A percentile compares a stretch with the other conserved stretches of the same genome.
Evolutionary conservation across 140 eudicot species (phyloP).

Genomic region (Erigeron philadelphicus): DNA sequence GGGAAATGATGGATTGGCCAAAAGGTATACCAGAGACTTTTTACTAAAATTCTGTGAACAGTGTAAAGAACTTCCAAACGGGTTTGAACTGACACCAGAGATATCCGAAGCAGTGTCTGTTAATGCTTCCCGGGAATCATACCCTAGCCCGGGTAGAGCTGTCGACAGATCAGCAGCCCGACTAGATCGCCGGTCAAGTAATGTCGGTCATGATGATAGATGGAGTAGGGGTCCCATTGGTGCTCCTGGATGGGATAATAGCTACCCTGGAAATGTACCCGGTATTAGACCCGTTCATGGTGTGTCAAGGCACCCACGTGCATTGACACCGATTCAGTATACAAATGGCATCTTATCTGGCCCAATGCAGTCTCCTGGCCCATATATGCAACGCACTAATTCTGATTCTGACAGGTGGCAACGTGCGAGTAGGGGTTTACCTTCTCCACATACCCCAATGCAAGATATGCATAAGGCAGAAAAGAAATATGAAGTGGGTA

Average conservation of each 20-base stretch:
- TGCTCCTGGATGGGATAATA: conserved; percentile 42
- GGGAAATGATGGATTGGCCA: conserved; percentile 42
- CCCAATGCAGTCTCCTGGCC: conserved; percentile 60
- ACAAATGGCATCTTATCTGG: conserved; percentile 55
- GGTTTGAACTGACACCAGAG: conserved; percentile 47
- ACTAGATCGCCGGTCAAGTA: conserved; percentile 56
- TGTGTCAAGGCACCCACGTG: conserved; percentile 45
- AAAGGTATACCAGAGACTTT: conserved; percentile 86
- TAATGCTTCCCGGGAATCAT: conserved; percentile 40
- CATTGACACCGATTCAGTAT: conserved; percentile 36
- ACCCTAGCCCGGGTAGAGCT: conserved; percentile 60
- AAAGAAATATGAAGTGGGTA: conserved; percentile 83
- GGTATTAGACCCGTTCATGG: conserved; percentile 30
- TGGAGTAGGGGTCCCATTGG: conserved; percentile 59
- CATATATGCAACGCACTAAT: conserved; percentile 45
- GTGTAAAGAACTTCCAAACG: conserved; percentile 58
- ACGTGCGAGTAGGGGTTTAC: conserved; percentile 62
- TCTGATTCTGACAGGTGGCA: conserved; percentile 85
- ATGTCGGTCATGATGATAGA: conserved; percentile 49
- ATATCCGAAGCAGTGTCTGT: conserved; percentile 36
- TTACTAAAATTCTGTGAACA: conserved; percentile 68
- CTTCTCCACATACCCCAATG: conserved; percentile 63
- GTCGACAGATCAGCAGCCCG: conserved; percentile 34
- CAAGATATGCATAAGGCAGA: conserved; percentile 77
- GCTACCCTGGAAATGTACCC: conserved; percentile 30